A percentile compares a stretch with the other conserved stretches of the same genome.
Evolutionary conservation across 495 filamentous ascomycete genomes (phyloP).

Genomic region (Podospora sp.): DNA sequence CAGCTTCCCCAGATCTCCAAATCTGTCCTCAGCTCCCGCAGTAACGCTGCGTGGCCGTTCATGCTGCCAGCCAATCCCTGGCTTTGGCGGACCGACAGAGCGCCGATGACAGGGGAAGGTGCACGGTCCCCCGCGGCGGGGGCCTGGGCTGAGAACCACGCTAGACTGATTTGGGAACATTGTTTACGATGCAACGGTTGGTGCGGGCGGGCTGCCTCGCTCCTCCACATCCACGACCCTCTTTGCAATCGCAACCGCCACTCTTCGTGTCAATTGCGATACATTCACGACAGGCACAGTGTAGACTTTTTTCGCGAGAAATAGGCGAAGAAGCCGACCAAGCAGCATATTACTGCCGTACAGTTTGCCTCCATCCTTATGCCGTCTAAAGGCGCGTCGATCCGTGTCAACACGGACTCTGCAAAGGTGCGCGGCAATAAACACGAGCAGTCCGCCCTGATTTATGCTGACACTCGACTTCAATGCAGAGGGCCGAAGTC

Average conservation of each 20-base stretch:
- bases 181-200: conserved; percentile 36
- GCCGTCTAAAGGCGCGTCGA: conserved; percentile 38
- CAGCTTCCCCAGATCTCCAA: conserved; percentile 25
- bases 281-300: not conserved
- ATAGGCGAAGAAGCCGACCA: not conserved
- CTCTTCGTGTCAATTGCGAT: conserved; percentile 10
- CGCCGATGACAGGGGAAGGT: conserved; percentile 10
- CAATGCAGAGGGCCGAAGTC: conserved; percentile 35
- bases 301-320: not conserved
- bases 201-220: conserved; percentile 14
- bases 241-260: not conserved
- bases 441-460: conserved; percentile 17
- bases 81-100: conserved; percentile 3
- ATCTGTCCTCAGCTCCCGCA: conserved; percentile 31
- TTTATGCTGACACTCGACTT: not conserved
- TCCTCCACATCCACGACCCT: conserved; percentile 18
- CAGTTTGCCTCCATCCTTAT: conserved; percentile 24
- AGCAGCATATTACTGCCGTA: not conserved
- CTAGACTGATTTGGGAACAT: conserved; percentile 34
- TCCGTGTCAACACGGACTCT: conserved; percentile 44
- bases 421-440: conserved; percentile 39
- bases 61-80: conserved; percentile 4
- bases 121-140: not conserved
- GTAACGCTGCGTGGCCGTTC: conserved; percentile 4
- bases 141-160: not conserved